Conservation (phyloP, 306 rosid species). For the Quercus dentata region DNA sequence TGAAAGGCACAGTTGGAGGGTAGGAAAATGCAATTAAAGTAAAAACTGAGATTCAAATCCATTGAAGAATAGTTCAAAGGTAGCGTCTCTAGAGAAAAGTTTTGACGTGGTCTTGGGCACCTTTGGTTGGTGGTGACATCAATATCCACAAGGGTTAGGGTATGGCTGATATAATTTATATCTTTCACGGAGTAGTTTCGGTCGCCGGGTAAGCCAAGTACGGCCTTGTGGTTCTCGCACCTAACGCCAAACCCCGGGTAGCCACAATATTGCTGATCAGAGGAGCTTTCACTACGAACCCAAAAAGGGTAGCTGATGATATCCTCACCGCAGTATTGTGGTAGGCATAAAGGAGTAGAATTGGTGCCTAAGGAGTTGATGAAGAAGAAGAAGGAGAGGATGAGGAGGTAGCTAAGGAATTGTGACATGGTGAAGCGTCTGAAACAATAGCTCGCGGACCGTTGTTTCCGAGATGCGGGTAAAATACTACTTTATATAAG, state of each 20-base stretch:
- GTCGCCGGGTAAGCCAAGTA: slow-evolving; percentile 10
- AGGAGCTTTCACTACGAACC: background rate
- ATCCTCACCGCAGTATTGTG: accelerated
- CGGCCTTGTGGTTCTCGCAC: slow-evolving; percentile 4
- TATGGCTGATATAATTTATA: background rate
- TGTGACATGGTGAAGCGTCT: too few relatives aligned
- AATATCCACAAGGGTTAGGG: background rate
- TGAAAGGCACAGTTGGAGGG: background rate
- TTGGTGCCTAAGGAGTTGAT: background rate
- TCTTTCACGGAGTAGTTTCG: slow-evolving; percentile 15
- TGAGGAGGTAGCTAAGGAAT: too few relatives aligned
- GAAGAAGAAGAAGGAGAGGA: background rate
- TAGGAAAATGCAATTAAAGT: background rate
- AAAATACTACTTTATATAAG: too few relatives aligned
- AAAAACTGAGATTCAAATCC: background rate
- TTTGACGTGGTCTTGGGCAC: background rate
- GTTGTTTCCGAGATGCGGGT: too few relatives aligned
- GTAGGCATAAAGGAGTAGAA: background rate
- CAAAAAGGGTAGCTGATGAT: accelerated
- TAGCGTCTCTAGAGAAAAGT: background rate
- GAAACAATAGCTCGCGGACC: too few relatives aligned
- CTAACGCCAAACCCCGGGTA: slow-evolving; percentile 25
- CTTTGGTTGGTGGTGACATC: background rate
- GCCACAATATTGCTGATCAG: background rate
- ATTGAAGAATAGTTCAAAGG: background rate